These are phyloP conservation scores for Aspergillus hancockii DNA, from an alignment of 495 filamentous ascomycete genomes.

Conservation along the genomic window DNA sequence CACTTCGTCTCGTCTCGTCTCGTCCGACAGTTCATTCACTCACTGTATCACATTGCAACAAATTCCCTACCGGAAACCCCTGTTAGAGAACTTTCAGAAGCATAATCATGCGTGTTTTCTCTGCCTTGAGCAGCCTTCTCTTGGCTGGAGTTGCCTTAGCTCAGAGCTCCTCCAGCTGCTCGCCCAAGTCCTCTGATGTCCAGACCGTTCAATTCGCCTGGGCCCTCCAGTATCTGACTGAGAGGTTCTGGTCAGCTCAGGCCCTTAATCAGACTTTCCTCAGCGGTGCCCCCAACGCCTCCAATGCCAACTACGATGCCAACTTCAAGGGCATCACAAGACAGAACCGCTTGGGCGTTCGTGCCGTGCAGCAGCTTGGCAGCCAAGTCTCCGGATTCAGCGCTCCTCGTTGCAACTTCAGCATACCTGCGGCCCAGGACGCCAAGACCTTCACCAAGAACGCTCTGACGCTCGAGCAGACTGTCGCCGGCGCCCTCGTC, in stretches of 20 bases:
- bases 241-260: conserved; percentile 26
- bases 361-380: conserved; percentile 26
- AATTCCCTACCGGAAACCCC: not conserved
- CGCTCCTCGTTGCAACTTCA: conserved; percentile 27
- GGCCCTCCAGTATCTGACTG: conserved; percentile 27
- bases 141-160: conserved; percentile 23
- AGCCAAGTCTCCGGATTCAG: conserved; percentile 19
- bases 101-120: conserved; percentile 24
- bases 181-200: conserved; percentile 22
- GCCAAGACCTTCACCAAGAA: conserved; percentile 22
- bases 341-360: conserved; percentile 28
- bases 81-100: not conserved
- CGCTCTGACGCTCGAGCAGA: conserved; percentile 28
- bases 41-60: not conserved
- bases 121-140: conserved; percentile 20
- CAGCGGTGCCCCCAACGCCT: conserved; percentile 20
- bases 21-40: too few relatives aligned
- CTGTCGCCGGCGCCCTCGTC: conserved; percentile 30
- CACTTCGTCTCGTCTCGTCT: too few relatives aligned
- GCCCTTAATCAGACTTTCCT: conserved; percentile 31
- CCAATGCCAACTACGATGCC: conserved; percentile 18
- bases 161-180: conserved; percentile 24
- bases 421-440: conserved; percentile 20
- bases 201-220: conserved; percentile 29
- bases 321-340: conserved; percentile 32